phyloP scores from a whole-genome alignment of 129 eudicot genomes.

The Saposhnikovia divaricata region DNA sequence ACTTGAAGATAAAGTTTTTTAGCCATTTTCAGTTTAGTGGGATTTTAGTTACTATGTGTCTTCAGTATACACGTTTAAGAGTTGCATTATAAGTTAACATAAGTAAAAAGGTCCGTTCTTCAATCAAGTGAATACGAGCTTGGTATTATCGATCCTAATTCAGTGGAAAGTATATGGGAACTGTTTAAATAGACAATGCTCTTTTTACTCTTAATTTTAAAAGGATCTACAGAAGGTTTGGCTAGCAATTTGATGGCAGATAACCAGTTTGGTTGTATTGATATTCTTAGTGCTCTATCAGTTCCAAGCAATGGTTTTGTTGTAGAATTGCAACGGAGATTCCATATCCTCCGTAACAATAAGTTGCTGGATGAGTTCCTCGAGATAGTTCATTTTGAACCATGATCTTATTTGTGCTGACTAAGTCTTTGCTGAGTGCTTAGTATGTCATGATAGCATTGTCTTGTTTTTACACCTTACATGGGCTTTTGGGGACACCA shows the following conservation, averaged over 20 bases:
- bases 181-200: neutral
- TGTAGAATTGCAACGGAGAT: neutral
- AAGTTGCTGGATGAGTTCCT: neutral
- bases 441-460: neutral
- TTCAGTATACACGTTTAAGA: neutral
- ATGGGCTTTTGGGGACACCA: neutral
- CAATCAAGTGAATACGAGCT: neutral
- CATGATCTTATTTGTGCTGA: neutral
- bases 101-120: neutral
- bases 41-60: neutral
- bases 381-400: neutral
- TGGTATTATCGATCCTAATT: neutral
- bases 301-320: neutral
- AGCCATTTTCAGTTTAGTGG: neutral
- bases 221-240: neutral
- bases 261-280: neutral
- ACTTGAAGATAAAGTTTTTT: neutral
- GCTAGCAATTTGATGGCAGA: neutral
- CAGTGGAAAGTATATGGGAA: neutral
- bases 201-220: neutral
- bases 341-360: neutral
- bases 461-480: neutral
- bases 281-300: neutral
- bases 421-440: neutral
- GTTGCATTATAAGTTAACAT: neutral